Evolutionary conservation across 108 stramenopile genomes (phyloP).

Genomic region (Skeletonema tropicum): DNA sequence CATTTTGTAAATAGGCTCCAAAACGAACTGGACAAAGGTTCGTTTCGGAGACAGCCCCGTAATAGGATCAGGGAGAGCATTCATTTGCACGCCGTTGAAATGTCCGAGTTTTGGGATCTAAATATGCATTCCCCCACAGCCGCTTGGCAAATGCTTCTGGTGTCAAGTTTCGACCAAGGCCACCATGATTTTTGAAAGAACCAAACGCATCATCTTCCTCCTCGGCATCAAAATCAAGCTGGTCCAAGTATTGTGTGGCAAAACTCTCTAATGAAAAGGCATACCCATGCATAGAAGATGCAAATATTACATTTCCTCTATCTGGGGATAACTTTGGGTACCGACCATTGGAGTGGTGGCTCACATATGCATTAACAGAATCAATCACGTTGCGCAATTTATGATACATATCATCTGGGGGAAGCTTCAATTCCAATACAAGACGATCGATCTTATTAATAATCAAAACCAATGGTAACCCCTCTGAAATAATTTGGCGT

Average conservation of each 20-base stretch:
- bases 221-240: slow-evolving; percentile 49
- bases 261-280: slow-evolving; percentile 89
- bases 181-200: slow-evolving; percentile 32
- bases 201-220: slow-evolving; percentile 36
- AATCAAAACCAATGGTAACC: slow-evolving; percentile 80
- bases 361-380: slow-evolving; percentile 80
- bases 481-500: slow-evolving; percentile 78
- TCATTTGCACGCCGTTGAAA: slow-evolving; percentile 64
- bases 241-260: slow-evolving; percentile 85
- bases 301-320: slow-evolving; percentile 92
- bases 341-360: slow-evolving; percentile 62
- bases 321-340: slow-evolving; percentile 81
- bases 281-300: slow-evolving; percentile 90
- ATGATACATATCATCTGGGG: slow-evolving; percentile 95
- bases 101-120: slow-evolving; percentile 66
- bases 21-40: slow-evolving; percentile 91
- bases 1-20: slow-evolving; percentile 98
- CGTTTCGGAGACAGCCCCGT: slow-evolving; percentile 57
- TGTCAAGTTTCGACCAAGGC: slow-evolving; percentile 71
- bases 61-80: slow-evolving; percentile 42
- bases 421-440: slow-evolving; percentile 94
- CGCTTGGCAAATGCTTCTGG: slow-evolving; percentile 77
- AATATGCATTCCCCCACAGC: slow-evolving; percentile 94
- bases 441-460: slow-evolving; percentile 97
- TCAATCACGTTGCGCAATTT: slow-evolving; percentile 93